These are phyloP conservation scores for Coffea eugenioides DNA, from an alignment of 257 asterid genomes.

Conservation along the genomic window DNA sequence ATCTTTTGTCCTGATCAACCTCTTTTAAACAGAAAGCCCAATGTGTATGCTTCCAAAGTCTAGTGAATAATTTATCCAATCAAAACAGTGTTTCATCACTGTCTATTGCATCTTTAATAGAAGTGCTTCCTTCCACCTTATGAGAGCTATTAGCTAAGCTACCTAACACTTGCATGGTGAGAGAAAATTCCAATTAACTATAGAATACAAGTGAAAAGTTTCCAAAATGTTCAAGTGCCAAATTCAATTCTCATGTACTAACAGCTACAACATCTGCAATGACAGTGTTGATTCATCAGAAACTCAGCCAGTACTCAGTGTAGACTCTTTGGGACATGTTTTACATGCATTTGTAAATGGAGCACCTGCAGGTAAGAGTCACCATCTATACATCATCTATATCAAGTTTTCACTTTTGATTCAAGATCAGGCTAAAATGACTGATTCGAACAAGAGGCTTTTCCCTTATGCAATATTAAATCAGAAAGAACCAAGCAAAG, in stretches of 20 bases:
- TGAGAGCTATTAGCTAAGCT: too few relatives aligned
- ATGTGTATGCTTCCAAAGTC: neutral
- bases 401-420: neutral
- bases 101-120: neutral
- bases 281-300: slow-evolving; percentile 44
- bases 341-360: slow-evolving; percentile 66
- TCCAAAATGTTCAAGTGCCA: neutral
- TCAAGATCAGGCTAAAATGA: too few relatives aligned
- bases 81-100: neutral
- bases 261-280: slow-evolving; percentile 16
- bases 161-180: neutral
- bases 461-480: too few relatives aligned
- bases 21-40: neutral
- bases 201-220: too few relatives aligned
- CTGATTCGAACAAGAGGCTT: too few relatives aligned
- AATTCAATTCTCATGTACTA: slow-evolving; percentile 11
- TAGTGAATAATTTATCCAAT: neutral
- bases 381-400: neutral
- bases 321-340: slow-evolving; percentile 66
- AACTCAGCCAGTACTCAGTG: slow-evolving; percentile 38
- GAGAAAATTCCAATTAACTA: neutral
- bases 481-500: too few relatives aligned
- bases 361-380: slow-evolving; percentile 51
- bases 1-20: neutral
- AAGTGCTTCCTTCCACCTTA: too few relatives aligned